A percentile compares a stretch with the other conserved stretches of the same genome.
phyloP scores from a whole-genome alignment of 2,329 filamentous ascomycete species.

The Sporothrix globosa region DNA sequence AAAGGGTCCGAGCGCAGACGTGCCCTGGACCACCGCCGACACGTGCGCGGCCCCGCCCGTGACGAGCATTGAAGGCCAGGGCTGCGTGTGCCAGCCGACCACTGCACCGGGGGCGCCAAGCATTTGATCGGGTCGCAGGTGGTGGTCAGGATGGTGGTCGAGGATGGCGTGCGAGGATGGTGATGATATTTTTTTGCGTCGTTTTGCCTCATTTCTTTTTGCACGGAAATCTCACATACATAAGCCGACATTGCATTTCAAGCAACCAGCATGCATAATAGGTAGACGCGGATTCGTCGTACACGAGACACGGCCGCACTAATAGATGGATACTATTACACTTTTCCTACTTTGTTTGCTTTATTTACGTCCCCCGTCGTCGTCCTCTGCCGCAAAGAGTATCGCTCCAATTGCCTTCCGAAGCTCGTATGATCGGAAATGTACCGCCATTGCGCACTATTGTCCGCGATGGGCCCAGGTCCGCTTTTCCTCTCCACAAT shows the following conservation, averaged over 20 bases:
- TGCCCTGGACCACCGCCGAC: conserved; percentile 47
- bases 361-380: not conserved
- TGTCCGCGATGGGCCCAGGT: too few relatives aligned
- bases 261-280: not conserved
- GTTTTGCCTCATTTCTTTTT: not conserved
- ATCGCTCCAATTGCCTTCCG: not conserved
- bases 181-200: not conserved
- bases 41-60: conserved; percentile 52
- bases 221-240: not conserved
- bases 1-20: conserved; percentile 38
- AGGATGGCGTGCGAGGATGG: too few relatives aligned
- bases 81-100: conserved; percentile 48
- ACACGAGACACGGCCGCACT: conserved; percentile 11
- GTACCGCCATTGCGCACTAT: not conserved
- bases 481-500: too few relatives aligned
- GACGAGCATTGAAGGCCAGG: conserved; percentile 46
- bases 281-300: not conserved
- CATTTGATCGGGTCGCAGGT: not conserved
- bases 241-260: not conserved
- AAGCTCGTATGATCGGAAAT: not conserved
- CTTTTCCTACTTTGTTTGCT: not conserved
- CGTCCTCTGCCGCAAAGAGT: not conserved
- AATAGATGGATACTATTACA: not conserved
- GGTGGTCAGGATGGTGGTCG: not conserved
- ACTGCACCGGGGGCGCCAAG: not conserved